Evolutionary conservation across 2,329 filamentous ascomycete genomes (phyloP), one percentile per base, ranked within the genome.

Genomic region (Lachnellula occidentalis): DNA sequence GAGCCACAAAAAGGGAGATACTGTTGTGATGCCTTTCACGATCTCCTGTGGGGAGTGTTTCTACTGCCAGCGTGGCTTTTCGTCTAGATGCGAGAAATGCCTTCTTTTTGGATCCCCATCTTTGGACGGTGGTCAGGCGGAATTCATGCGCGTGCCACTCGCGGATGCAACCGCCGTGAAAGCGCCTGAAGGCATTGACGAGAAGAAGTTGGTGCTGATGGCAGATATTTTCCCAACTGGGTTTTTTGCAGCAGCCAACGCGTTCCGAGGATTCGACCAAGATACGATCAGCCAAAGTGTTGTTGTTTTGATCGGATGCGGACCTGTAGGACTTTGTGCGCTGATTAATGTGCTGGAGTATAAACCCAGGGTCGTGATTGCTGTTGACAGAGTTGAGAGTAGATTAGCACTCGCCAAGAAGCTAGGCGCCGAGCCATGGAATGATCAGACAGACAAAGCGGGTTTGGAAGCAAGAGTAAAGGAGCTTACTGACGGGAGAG

Each of bases 221-320:
- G 90, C 89, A 15, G 91, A 96, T 67, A 95, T 96, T 64, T 95
- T 94, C 71, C 91, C 91, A 1, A 90, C 86, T 0, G 88, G 92
- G 7, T 95, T 83, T 73, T 95, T 92, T 64, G 91, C 89, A 6
- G 88, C 88, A 4, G 78, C 80, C 54, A 94, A 90, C 66, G 92
- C 85, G 6, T 86, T 95, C 70, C 81, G 81, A 5, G 62, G 54
- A 73, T 85, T 66, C 76, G 86, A 39, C 43, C 22, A 59, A 43
- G 77, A 83, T 57, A 77, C 84, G 53, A 80, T 86, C 50, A 71
- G 76, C 17, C 81, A 89, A 46, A 81, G 84, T 56, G 88, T 86
- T 0, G 84, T 90, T 0, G 87, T 95, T 1, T 74, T 95, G 19
- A 81, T 96, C 56, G 92, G 92, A 5, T 95, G 91, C 66, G 92